phyloP scores from a whole-genome alignment of 225 moss, liverwort and hornwort species.

The Polytrichum formosum region DNA sequence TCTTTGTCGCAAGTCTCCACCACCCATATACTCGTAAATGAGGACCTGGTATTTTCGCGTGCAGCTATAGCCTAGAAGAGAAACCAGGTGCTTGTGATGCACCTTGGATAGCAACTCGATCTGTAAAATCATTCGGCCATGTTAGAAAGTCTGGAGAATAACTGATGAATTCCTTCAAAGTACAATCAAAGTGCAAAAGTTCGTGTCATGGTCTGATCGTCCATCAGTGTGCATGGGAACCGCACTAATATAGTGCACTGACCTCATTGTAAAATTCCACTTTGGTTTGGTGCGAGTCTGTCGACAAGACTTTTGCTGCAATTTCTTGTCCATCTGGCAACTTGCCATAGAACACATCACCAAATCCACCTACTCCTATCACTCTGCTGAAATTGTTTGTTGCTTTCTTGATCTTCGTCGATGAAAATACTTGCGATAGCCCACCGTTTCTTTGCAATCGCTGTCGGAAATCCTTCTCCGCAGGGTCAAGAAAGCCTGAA shows the following conservation, averaged over 20 bases:
- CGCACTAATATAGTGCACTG: background rate
- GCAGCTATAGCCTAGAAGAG: conserved; percentile 41
- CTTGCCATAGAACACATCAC: conserved; percentile 52
- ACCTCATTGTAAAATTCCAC: conserved; percentile 38
- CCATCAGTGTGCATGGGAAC: no score
- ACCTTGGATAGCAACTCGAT: conserved; percentile 49
- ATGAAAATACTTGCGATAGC: conserved; percentile 4
- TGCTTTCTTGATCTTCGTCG: conserved; percentile 18
- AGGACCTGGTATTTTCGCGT: conserved; percentile 27
- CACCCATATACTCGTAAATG: conserved; percentile 36
- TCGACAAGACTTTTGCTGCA: conserved; percentile 48
- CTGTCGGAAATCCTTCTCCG: background rate
- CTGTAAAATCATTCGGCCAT: background rate
- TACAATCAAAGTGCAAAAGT: no score
- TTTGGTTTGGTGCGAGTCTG: conserved; percentile 32
- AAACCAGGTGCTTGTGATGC: conserved; percentile 41
- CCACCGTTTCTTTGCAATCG: background rate
- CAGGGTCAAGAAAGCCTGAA: conserved; percentile 5
- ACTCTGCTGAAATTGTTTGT: conserved; percentile 25
- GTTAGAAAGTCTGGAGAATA: no score
- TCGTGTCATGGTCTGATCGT: no score
- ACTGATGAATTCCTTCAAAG: no score
- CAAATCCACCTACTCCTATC: conserved; percentile 49
- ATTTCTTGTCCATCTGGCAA: conserved; percentile 47
- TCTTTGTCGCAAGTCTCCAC: conserved; percentile 22